These are phyloP conservation scores for Colletotrichum lupini DNA, from an alignment of 2,329 filamentous ascomycete species.

Conservation along the genomic window DNA sequence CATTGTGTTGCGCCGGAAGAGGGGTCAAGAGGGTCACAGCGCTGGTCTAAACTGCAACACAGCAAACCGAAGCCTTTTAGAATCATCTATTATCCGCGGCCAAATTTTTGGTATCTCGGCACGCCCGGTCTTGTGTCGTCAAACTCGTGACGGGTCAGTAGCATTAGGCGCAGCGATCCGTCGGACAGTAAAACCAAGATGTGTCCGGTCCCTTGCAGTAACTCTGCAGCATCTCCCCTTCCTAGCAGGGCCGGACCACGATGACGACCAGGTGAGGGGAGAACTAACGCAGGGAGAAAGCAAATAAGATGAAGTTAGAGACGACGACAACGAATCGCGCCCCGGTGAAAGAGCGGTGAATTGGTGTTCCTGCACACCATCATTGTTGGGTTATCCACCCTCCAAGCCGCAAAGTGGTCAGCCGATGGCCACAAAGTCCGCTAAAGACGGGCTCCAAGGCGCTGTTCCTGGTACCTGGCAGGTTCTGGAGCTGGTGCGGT, in stretches of 20 bases:
- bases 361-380: conserved; percentile 21
- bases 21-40: conserved; percentile 5
- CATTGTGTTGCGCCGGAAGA: conserved; percentile 21
- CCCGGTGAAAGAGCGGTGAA: conserved; percentile 34
- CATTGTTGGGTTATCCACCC: background rate
- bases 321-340: conserved; percentile 24
- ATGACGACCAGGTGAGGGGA: conserved; percentile 1
- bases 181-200: background rate
- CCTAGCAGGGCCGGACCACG: conserved; percentile 3
- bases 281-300: conserved; percentile 26
- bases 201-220: conserved; percentile 19
- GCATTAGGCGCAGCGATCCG: background rate
- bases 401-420: conserved; percentile 24
- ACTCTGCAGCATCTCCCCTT: conserved; percentile 12
- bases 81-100: background rate
- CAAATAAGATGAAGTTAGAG: conserved; percentile 16
- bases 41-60: background rate
- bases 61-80: background rate
- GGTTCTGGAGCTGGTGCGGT: background rate
- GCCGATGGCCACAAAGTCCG: conserved; percentile 19
- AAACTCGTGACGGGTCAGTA: background rate
- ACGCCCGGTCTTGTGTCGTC: background rate
- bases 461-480: conserved; percentile 21
- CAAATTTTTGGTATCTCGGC: background rate
- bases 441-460: background rate